Base-by-base conservation (phyloP, 495 filamentous ascomycete genomes). In the Copromyces sp. region DNA sequence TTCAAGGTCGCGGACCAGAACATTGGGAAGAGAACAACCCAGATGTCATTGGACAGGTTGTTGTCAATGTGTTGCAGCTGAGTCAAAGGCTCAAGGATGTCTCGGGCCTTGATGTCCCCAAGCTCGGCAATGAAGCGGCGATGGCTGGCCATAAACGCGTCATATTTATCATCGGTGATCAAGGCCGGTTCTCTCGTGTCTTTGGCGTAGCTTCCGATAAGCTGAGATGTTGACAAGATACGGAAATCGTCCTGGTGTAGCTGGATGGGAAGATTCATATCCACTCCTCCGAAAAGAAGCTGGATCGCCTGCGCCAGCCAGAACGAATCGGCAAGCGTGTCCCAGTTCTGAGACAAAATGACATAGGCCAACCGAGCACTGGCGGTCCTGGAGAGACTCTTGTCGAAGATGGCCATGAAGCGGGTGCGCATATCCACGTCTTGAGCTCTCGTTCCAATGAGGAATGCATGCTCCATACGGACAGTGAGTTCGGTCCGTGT, bases 361-460 rank as follows among this genome's bases (percentile, higher is more conserved):
- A 98, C 91, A 81, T 98, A 98, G 72, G 89, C 90, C 24, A 98
- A 83, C 53, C 96, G 89, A 61, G 90, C 91, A 77, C 91, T 96
- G 11, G 94, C 93, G 29, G 93, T 91, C 72, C 93, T 92, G 4
- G 93, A 94, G 73, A 98, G 84, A 79, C 92, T 96, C 76, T 90
- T 90, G 81, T 98, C 95, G 72, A 98, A 97, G 74, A 99, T 97
- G 32, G 84, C 86, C 88, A 98, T 91, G 82, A 98, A 98, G 39
- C 95, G 90, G 77, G 97, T 97, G 38, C 96, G 91, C 94, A 98
- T 97, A 69, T 97, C 93, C 20, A 98, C 91, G 79, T 99, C 95
- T 76, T 94, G 91, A 7, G 95, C 95, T 80, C 96, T 84, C 3
- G 94, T 95, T 42, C 96, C 96, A 70, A 99, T 94, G 74, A 99